Percentiles rank a stretch among this genome's conserved stretches.
Conservation (phyloP, 306 rosid genomes). For the Quercus engelmannii region DNA sequence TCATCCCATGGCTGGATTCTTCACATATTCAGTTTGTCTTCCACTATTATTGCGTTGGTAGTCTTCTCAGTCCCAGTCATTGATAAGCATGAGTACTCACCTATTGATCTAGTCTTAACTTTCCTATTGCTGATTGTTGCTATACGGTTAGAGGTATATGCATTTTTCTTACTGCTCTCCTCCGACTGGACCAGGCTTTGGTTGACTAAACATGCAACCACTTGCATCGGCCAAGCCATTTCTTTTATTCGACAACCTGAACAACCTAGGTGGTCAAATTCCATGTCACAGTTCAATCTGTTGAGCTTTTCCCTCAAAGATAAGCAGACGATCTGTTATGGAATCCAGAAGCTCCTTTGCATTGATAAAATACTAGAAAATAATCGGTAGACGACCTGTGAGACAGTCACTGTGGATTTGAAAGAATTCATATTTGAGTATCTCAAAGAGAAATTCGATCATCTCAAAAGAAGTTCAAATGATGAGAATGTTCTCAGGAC, state of each 20-base stretch:
- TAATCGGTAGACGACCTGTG: not conserved
- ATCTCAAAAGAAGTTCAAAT: not conserved
- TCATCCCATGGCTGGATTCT: not conserved
- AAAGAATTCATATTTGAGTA: not conserved
- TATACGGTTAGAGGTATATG: not conserved
- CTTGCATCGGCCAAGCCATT: not conserved
- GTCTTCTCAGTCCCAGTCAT: not conserved
- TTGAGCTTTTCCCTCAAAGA: not conserved
- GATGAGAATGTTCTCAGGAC: not conserved
- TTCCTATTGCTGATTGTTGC: not conserved
- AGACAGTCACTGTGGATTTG: not conserved
- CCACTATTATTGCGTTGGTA: not conserved
- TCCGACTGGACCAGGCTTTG: not conserved
- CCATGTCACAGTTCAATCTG: not conserved
- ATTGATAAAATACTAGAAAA: not conserved
- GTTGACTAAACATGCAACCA: not conserved
- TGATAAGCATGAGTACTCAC: not conserved
- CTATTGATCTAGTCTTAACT: not conserved
- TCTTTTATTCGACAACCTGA: not conserved
- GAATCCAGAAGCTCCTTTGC: not conserved
- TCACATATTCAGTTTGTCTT: not conserved
- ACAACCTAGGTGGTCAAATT: conserved; percentile 4
- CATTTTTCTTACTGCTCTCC: not conserved
- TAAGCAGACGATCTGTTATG: not conserved
- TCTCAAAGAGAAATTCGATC: not conserved